Base-by-base conservation (phyloP, 768 basidiomycete species). In the Tubosaeta sp. region DNA sequence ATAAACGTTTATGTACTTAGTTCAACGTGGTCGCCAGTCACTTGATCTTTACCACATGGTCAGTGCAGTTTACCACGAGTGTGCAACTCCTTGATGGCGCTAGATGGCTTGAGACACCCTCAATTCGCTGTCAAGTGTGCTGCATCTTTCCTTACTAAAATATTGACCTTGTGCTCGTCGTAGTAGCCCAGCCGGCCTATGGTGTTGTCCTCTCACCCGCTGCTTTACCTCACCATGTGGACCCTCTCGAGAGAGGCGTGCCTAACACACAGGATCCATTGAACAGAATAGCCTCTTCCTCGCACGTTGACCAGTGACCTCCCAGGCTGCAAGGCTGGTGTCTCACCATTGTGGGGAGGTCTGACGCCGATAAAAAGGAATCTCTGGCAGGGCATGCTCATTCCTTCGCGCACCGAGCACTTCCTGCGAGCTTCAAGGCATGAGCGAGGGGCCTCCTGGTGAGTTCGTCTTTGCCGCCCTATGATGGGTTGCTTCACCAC, bases 1-100 rank as follows among this genome's bases (percentile, higher is more conserved):
- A 60, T 48, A 55, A 60, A 58, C 36, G 39, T 36, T 54, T 51
- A 34, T 54, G 48, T n/a, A n/a, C n/a, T n/a, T 59, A 53, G 40
- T 51, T 25, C 25, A n/a, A 27, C 38, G n/a, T n/a, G n/a, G n/a
- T n/a, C n/a, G n/a, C n/a, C n/a, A 57, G 46, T 57, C 47, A 46
- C 44, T 58, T 40, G 39, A 59, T 60, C 53, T 62, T 30, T 10
- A 19, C 31, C 29, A 21, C 30, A 42, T 47, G 42, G 43, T 44
- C 21, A 41, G n/a, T 32, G 25, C 22, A 22, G 43, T 38, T 39
- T 9, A 48, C 38, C 38, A 39, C 29, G 53, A 44, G 40, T 42
- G 41, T 47, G 32, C 34, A 24, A 43, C 44, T 34, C 14, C 6
- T 16, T n/a, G n/a, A 34, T n/a, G 2, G 18, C 38, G 9, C n/a